A percentile compares a stretch with the other conserved stretches of the same genome.
These are phyloP conservation scores for Rhizophagus clarus DNA, from an alignment of 192 early-diverging fungal species.

Conservation along the genomic window DNA sequence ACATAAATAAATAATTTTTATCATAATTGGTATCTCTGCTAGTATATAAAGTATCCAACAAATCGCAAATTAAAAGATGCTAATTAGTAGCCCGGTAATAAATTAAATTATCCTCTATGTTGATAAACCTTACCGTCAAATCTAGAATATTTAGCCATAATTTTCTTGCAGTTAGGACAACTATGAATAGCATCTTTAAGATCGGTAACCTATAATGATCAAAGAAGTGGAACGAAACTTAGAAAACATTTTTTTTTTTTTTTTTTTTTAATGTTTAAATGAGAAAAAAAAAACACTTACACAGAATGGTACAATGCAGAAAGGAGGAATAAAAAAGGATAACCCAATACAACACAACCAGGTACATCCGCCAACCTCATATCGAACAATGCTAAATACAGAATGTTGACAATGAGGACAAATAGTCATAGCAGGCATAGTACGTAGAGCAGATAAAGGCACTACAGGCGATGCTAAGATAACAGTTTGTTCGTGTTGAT, in stretches of 20 bases:
- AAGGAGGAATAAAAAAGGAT: not conserved
- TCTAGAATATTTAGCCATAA: constrained; percentile 31
- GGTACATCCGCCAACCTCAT: not conserved
- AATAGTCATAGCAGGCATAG: not conserved
- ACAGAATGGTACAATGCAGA: constrained; percentile 29
- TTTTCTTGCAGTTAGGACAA: constrained; percentile 16
- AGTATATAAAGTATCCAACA: too few species aligned
- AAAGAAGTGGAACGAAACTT: not conserved
- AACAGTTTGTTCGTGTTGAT: not conserved
- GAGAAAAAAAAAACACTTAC: not conserved
- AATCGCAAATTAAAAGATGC: not conserved
- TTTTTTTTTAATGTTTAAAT: not conserved
- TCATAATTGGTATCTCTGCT: too few species aligned
- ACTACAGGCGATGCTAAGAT: not conserved
- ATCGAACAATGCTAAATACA: not conserved
- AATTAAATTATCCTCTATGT: not conserved
- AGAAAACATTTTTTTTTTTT: too few species aligned
- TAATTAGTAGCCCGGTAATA: too few species aligned
- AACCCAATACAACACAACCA: constrained; percentile 2
- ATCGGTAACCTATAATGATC: constrained; percentile 2
- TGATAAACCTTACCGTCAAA: constrained; percentile 13
- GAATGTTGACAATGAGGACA: constrained; percentile 15
- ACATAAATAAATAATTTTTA: too few species aligned
- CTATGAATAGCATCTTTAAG: constrained; percentile 20
- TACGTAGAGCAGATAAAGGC: not conserved